Base-by-base conservation (phyloP, 2,329 filamentous ascomycete genomes). In the Botrytis galanthina region DNA sequence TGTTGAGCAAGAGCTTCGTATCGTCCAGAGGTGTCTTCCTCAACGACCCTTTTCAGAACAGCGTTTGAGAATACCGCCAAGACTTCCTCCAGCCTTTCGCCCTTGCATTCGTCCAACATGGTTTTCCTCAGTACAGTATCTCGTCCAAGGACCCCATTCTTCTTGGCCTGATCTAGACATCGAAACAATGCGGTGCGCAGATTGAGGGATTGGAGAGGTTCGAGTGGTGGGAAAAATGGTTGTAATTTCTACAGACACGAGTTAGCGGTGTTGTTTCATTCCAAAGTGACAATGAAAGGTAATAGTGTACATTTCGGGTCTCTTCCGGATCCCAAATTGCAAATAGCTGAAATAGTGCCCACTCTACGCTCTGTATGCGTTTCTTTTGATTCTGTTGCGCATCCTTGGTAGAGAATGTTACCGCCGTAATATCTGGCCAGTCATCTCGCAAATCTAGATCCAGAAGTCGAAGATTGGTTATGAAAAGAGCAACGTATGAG, bases 101-200 rank as follows among this genome's bases (percentile, higher is more conserved):
- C 95, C 77, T 92, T 95, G 83, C 96, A 99, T 78, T 99, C 95
- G 80, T 99, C 96, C 70, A 99, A 85, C 93, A 98, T 97, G 0
- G 94, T 97, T 84, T 97, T 98, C 70, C 96, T 90, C 46, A 98
- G 84, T 0, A 97, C 88, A 0, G 89, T 88, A 79, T 97, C 94
- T 68, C 93, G 87, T 4, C 94, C 93, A 14, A 98, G 85, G 0
- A 91, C 85, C 44, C 94, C 95, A 83, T 90, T 93, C 84, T 97
- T 97, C 85, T 98, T 98, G 74, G 94, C 86, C 70, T 93, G 91
- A 76, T 95, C 93, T 71, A 99, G 88, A 77, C 88, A 90, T 82
- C 94, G 89, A 78, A 95, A 92, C 14, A 98, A 86, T 14, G 93
- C 94, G 46, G 93, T 90, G 69, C 96, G 93, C 10, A 99, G 88